Percentiles rank a stretch among this genome's conserved stretches.
These are phyloP conservation scores for Backusella psychrophila DNA, from an alignment of 192 early-diverging fungal genomes.

Conservation along the genomic window DNA sequence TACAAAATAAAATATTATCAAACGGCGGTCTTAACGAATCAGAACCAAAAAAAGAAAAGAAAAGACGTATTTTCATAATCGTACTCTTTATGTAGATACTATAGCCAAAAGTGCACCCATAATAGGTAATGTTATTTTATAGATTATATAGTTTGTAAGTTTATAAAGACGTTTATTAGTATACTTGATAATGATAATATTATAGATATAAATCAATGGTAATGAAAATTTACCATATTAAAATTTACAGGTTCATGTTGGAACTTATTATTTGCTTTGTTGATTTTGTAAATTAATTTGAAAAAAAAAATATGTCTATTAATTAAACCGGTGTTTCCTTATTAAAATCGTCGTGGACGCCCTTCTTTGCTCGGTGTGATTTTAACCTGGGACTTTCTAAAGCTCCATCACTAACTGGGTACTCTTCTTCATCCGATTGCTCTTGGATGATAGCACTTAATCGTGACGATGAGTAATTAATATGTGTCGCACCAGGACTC, in stretches of 20 bases:
- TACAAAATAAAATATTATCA: no score
- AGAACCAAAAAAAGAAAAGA: neutral
- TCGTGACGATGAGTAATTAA: conserved; percentile 18
- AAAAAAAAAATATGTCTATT: neutral
- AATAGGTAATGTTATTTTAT: no score
- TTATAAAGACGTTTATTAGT: no score
- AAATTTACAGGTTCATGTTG: neutral
- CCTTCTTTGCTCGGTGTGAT: neutral
- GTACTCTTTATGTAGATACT: no score
- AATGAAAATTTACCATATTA: neutral
- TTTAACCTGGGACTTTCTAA: neutral
- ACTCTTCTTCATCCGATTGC: conserved; percentile 32
- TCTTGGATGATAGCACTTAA: conserved; percentile 30
- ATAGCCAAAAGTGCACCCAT: no score
- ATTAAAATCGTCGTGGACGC: neutral
- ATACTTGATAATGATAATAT: no score
- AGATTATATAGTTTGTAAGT: no score
- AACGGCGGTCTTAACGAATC: neutral
- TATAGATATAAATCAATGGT: no score
- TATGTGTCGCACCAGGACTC: neutral
- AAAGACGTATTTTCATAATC: neutral
- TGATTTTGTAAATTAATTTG: neutral
- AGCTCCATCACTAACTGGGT: conserved; percentile 1
- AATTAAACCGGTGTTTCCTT: neutral
- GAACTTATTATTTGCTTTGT: neutral